phyloP scores from a whole-genome alignment of 176 grass and related monocot species.

The Cymbopogon citratus region DNA sequence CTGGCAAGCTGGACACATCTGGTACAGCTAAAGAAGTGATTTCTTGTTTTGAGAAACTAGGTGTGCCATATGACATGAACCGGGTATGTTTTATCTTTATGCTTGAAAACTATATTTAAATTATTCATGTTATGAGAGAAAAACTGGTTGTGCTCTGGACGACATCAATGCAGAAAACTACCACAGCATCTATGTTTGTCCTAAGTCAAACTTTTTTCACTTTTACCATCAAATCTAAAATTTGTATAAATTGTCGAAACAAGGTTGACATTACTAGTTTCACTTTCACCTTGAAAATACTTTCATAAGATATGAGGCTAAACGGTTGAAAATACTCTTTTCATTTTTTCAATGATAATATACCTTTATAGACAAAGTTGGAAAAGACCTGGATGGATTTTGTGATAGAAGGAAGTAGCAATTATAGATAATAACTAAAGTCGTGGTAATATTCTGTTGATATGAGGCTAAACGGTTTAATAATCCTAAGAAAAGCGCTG shows the following conservation, averaged over 20 bases:
- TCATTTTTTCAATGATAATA: background rate
- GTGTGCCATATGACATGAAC: conserved; percentile 52
- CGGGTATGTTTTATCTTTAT: conserved; percentile 39
- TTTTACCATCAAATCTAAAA: background rate
- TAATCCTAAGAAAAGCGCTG: background rate
- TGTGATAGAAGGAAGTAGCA: background rate
- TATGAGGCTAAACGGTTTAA: background rate
- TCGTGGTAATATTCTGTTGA: background rate
- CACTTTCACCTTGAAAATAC: background rate
- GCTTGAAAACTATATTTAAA: background rate
- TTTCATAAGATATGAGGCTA: background rate
- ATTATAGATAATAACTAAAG: background rate
- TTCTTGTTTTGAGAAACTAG: conserved; percentile 72
- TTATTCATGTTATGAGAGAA: background rate
- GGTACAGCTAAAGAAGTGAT: conserved; percentile 73
- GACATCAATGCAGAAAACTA: background rate
- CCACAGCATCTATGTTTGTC: background rate
- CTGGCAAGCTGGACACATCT: conserved; percentile 67
- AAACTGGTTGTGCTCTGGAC: background rate
- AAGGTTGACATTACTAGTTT: background rate
- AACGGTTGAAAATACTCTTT: no score
- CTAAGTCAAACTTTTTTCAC: background rate
- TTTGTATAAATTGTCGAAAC: background rate
- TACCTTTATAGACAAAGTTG: background rate
- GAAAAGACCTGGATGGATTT: background rate